phyloP scores from a whole-genome alignment of 306 rosid species.

The Dalbergia cochinchinensis region DNA sequence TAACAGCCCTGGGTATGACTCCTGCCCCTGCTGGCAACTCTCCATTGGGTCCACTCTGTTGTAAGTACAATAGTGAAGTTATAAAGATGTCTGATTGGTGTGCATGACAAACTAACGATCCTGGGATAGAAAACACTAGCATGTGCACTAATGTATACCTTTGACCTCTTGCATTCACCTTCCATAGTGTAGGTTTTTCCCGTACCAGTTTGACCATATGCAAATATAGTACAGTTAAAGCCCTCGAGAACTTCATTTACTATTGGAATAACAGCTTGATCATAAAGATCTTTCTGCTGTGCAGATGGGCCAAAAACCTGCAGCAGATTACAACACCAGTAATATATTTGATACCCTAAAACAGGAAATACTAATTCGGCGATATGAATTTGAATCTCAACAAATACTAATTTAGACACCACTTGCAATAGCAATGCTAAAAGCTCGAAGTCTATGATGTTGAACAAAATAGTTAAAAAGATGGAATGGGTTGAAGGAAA shows the following conservation, averaged over 20 bases:
- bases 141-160: conserved; percentile 58
- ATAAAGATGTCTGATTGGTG: no score
- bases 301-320: conserved; percentile 96
- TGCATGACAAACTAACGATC: background rate
- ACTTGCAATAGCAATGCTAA: no score
- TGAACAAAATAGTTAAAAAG: no score
- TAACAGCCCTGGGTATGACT: conserved; percentile 92
- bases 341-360: background rate
- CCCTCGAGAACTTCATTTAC: conserved; percentile 92
- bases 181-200: conserved; percentile 97
- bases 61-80: background rate
- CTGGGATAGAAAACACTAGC: background rate
- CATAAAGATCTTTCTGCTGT: conserved; percentile 83
- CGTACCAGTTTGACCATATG: conserved; percentile 95
- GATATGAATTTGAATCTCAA: background rate
- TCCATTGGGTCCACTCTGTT: conserved; percentile 86
- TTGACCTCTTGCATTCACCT: conserved; percentile 91
- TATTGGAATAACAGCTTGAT: conserved; percentile 86
- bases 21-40: conserved; percentile 91
- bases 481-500: background rate
- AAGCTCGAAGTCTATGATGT: no score
- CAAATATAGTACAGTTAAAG: conserved; percentile 92
- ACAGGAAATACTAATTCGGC: background rate
- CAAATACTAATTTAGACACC: background rate
- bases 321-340: background rate